These are phyloP conservation scores for Pisolithus orientalis DNA, from an alignment of 768 basidiomycete species.

Conservation along the genomic window DNA sequence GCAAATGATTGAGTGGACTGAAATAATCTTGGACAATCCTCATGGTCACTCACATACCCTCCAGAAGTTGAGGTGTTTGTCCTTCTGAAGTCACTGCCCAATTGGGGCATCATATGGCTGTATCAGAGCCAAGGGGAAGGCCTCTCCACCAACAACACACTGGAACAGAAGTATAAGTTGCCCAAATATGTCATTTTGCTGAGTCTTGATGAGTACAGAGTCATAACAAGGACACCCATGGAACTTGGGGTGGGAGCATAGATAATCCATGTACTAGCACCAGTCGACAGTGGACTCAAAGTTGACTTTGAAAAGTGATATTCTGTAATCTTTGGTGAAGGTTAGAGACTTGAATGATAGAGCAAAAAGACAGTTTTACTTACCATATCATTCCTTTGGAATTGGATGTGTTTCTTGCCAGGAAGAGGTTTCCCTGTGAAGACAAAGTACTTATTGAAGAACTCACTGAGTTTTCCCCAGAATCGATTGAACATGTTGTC, in stretches of 20 bases:
- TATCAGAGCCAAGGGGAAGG: neutral
- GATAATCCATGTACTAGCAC: conserved; percentile 18
- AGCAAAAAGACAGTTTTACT: too few species aligned
- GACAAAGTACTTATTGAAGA: neutral
- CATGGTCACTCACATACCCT: neutral
- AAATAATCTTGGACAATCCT: neutral
- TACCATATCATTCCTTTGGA: neutral
- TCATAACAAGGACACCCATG: conserved; percentile 20
- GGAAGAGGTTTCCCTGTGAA: neutral
- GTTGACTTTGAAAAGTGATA: conserved; percentile 19
- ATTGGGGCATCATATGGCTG: neutral
- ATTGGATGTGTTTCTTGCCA: neutral
- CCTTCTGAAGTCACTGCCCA: neutral
- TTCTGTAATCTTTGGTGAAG: conserved; percentile 16
- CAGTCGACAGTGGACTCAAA: conserved; percentile 26
- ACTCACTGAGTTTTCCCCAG: neutral
- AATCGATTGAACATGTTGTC: neutral
- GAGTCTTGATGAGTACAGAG: conserved; percentile 2
- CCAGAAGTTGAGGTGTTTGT: neutral
- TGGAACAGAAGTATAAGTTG: conserved; percentile 14
- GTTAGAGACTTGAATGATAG: neutral
- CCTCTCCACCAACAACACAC: conserved; percentile 1
- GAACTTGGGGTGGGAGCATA: conserved; percentile 27
- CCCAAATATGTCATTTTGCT: conserved; percentile 10
- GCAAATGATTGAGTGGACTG: neutral